Base-by-base conservation (phyloP, 164 flowering plant species). In the Chimonanthus salicifolius region DNA sequence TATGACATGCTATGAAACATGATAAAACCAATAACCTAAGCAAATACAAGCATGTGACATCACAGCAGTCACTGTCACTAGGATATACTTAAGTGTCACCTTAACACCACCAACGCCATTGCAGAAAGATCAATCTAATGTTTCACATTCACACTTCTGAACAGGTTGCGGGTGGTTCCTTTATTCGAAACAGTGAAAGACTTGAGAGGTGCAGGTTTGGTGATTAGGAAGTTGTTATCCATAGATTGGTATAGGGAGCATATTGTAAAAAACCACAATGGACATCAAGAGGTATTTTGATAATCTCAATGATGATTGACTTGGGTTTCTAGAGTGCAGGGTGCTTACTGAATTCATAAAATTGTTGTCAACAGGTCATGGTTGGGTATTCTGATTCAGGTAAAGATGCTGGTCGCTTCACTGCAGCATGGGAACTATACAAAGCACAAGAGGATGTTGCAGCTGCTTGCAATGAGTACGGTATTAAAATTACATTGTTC, bases 351-450 rank as follows among this genome's bases (percentile, higher is more conserved):
- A 68, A 70, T 74, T 74, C 58, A 70, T 45, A 44, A 21, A 75
- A 50, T 49, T 58, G 49, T 67, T 63, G 13, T 81, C 72, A 45
- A 70, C 86, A 94, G 98, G 98, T 94, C 46, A 94, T 94, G 97
- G 97, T 94, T 82, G 97, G 98, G 70, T 94, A 94, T 78, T 94
- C 97, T 67, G 98, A 92, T 80, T 91, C 97, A 43, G 97, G 97
- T 64, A 94, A 92, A 87, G 97, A 92, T 85, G 97, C 95, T 72
- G 97, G 95, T 3, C 90, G 98, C 71, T 94, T 94, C 72, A 87
- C 97, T 77, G 98, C 97, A 75, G 98, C 97, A 49, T 94, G 98
- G 97, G 98, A 90, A 78, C 94, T 92, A 21, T 92, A 92, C 83
- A 92, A 94, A 84, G 97, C 97, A 69, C 98, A 94, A 83, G 97